Evolutionary conservation across 2,329 filamentous ascomycete species (phyloP), one percentile per base, ranked within the genome.

Genomic region (Fusarium udum): DNA sequence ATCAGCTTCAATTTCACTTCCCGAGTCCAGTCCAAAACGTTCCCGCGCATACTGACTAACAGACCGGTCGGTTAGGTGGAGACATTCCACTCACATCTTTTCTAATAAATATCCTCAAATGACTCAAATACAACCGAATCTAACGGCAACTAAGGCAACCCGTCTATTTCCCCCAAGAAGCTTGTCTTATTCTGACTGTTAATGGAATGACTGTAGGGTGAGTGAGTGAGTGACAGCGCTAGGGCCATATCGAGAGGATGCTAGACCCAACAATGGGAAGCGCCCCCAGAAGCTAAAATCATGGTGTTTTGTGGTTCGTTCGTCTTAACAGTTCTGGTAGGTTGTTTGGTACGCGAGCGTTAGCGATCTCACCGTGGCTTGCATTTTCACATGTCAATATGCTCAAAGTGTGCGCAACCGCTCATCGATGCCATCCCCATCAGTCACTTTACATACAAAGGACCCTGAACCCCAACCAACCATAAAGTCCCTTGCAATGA

Each of bases 391-490:
- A 69, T 69, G 65, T 48, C 36, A 49, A 26, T 28, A 49, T 28
- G 34, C 46, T 42, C 22, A 14, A 24, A 32, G 28, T 42, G n/a
- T 37, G 28, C n/a, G 53, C 46, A 67, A 48, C 55, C 40, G 26
- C 53, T 34, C 45, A 61, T 24, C 31, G 34, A 63, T 20, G 42
- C 28, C 51, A 37, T 64, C 56, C 55, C 14, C 61, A 42, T 59
- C 52, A 63, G 52, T 46, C 52, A 63, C 52, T 63, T 48, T 20
- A 45, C 24, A 51, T 28, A 63, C 36, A 40, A 45, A 53, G 51
- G 55, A 52, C 65, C 67, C 58, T 53, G 51, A 49, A 26, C 70
- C 55, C 46, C 64, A 62, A 66, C 69, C 70, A 72, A 73, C 56
- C 52, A 72, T n/a, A 56, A 55, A 24, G 24, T 43, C 24, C 59